A percentile compares a stretch with the other conserved stretches of the same genome.
Evolutionary conservation across 768 basidiomycete genomes (phyloP).

Genomic region (Dacryopinax primogenitus): DNA sequence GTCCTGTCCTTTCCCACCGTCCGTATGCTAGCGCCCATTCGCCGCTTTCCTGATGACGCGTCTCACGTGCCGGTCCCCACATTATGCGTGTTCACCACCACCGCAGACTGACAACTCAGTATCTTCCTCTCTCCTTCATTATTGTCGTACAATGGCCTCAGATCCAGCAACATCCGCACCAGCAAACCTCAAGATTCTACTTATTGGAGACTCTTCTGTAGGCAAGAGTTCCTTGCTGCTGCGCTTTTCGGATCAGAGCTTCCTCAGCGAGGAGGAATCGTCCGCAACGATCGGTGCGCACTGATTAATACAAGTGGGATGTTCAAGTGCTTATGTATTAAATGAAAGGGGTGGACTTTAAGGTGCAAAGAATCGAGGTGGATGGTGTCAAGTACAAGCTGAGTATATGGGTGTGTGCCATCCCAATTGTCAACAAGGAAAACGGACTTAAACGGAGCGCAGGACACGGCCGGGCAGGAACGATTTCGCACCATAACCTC

Average conservation of each 20-base stretch:
- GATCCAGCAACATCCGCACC: background rate
- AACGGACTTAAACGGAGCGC: background rate
- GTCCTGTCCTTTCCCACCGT: background rate
- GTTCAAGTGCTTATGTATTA: background rate
- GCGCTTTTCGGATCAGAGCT: conserved; percentile 94
- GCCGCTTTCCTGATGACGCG: conserved; percentile 3
- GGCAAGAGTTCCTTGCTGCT: conserved; percentile 85
- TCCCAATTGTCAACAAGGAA: background rate
- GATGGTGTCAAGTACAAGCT: conserved; percentile 78
- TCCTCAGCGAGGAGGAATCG: conserved; percentile 81
- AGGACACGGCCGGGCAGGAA: conserved; percentile 97
- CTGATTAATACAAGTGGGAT: background rate
- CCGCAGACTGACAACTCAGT: background rate
- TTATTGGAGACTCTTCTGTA: conserved; percentile 37
- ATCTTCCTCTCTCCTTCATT: background rate
- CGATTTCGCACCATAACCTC: conserved; percentile 91
- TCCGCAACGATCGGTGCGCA: conserved; percentile 56
- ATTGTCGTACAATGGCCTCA: background rate
- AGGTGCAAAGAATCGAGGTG: conserved; percentile 83
- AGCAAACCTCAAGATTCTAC: conserved; percentile 4
- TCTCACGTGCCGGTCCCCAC: background rate
- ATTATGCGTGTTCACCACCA: background rate
- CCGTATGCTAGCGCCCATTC: background rate
- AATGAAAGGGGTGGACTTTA: conserved; percentile 30
- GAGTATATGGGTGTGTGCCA: conserved; percentile 79